phyloP scores from a whole-genome alignment of 2,329 filamentous ascomycete genomes.

The Colletotrichum destructivum region DNA sequence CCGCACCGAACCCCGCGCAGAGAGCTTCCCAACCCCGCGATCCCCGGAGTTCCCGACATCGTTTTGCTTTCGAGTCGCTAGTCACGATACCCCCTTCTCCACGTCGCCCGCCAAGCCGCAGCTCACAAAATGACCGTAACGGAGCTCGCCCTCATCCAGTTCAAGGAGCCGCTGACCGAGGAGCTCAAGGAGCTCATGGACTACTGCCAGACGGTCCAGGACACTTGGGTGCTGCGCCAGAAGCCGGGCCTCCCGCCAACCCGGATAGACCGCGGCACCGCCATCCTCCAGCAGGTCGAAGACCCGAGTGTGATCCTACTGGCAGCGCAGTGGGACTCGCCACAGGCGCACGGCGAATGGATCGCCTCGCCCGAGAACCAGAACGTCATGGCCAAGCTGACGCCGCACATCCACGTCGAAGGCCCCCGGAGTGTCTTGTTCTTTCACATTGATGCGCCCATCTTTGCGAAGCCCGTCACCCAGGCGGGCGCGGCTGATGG shows the following conservation, averaged over 20 bases:
- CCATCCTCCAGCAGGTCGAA: constrained; percentile 54
- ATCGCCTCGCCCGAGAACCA: constrained; percentile 59
- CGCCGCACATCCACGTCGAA: constrained; percentile 51
- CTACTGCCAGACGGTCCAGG: constrained; percentile 53
- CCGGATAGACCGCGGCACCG: constrained; percentile 52
- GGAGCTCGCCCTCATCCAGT: constrained; percentile 56
- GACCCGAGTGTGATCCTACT: constrained; percentile 58
- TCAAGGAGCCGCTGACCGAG: constrained; percentile 49
- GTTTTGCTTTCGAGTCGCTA: neutral
- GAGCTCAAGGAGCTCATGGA: constrained; percentile 53
- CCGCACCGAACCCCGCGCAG: constrained; percentile 37
- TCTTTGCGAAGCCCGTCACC: constrained; percentile 40
- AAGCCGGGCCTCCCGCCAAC: constrained; percentile 54
- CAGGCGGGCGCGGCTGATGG: constrained; percentile 17
- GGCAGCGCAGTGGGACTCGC: constrained; percentile 61
- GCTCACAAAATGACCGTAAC: constrained; percentile 54
- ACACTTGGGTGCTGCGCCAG: constrained; percentile 56
- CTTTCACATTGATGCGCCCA: constrained; percentile 58
- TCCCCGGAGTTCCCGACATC: constrained; percentile 12
- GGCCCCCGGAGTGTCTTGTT: constrained; percentile 53
- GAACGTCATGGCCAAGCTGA: constrained; percentile 52
- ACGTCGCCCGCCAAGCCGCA: neutral
- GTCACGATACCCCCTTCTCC: neutral
- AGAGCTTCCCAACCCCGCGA: constrained; percentile 24
- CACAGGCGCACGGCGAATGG: constrained; percentile 60